Conservation (phyloP, 306 rosid species). For the Sicyos baderoa region DNA sequence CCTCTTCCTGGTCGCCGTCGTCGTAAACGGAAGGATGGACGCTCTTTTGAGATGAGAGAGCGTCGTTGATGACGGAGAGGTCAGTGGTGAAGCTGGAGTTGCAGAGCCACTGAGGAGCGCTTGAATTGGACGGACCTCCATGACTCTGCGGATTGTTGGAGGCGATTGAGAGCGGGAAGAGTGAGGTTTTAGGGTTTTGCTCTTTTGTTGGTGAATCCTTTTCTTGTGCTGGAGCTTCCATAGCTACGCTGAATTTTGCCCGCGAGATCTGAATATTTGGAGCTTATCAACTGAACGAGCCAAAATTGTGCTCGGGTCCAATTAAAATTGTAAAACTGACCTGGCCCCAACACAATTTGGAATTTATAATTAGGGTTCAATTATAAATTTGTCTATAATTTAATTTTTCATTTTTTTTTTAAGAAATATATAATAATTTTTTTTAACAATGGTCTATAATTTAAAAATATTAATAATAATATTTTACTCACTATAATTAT, state of each 20-base stretch:
- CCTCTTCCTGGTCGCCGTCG: slow-evolving; percentile 17
- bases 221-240: slow-evolving; percentile 36
- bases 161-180: slow-evolving; percentile 47
- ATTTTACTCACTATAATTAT: too few species aligned
- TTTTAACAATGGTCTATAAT: too few species aligned
- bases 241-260: not conserved
- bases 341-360: not conserved
- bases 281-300: not conserved
- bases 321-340: not conserved
- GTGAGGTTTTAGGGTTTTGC: slow-evolving; percentile 27
- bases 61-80: slow-evolving; percentile 40
- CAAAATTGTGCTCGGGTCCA: not conserved
- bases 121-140: slow-evolving; percentile 11
- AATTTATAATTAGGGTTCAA: not conserved
- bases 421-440: too few species aligned
- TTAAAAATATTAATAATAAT: too few species aligned
- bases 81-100: slow-evolving; percentile 81
- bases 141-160: slow-evolving; percentile 21
- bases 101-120: slow-evolving; percentile 53
- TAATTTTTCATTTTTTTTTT: too few species aligned
- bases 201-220: slow-evolving; percentile 15
- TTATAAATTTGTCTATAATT: too few species aligned
- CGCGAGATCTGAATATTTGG: not conserved
- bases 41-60: slow-evolving; percentile 26
- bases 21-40: slow-evolving; percentile 20